phyloP scores from a whole-genome alignment of 176 grass and related monocot genomes.

The Musa schizocarpa region DNA sequence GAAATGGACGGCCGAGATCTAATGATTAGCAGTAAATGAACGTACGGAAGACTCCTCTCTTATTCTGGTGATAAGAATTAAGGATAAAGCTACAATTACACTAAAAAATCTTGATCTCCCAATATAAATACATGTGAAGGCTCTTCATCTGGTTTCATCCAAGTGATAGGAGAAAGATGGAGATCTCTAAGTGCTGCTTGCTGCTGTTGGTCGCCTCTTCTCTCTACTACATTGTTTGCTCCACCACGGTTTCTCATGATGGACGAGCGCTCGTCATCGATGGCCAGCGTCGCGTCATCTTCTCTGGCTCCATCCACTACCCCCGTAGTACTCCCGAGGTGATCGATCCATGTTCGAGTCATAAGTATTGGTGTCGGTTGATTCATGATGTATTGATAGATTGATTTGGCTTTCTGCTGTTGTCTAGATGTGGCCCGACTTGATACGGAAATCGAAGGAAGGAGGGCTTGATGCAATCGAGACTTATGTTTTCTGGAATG shows the following conservation, averaged over 20 bases:
- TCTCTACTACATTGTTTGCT: slow-evolving; percentile 3
- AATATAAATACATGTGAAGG: too few relatives aligned
- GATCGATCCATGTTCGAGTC: not conserved
- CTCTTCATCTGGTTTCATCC: too few relatives aligned
- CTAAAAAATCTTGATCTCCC: too few relatives aligned
- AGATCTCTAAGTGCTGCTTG: not conserved
- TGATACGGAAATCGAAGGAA: slow-evolving; percentile 42
- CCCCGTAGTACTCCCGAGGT: slow-evolving; percentile 39
- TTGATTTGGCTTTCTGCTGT: too few relatives aligned
- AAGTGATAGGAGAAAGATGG: not conserved
- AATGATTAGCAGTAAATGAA: too few relatives aligned
- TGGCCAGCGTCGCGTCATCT: slow-evolving; percentile 25
- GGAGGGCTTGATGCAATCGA: slow-evolving; percentile 53
- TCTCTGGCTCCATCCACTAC: slow-evolving; percentile 39
- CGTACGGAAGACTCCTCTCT: too few relatives aligned
- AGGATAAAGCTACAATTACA: too few relatives aligned
- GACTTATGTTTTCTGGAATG: slow-evolving; percentile 61
- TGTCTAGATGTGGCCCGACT: slow-evolving; percentile 55
- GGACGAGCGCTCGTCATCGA: slow-evolving; percentile 28
- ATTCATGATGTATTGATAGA: too few relatives aligned
- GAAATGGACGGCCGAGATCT: too few relatives aligned
- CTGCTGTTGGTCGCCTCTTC: not conserved
- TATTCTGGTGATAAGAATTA: too few relatives aligned
- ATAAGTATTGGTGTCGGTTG: too few relatives aligned
- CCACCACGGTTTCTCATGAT: slow-evolving; percentile 25